Evolutionary conservation across 2,329 filamentous ascomycete species (phyloP).

Genomic region (Volutella citrinella): DNA sequence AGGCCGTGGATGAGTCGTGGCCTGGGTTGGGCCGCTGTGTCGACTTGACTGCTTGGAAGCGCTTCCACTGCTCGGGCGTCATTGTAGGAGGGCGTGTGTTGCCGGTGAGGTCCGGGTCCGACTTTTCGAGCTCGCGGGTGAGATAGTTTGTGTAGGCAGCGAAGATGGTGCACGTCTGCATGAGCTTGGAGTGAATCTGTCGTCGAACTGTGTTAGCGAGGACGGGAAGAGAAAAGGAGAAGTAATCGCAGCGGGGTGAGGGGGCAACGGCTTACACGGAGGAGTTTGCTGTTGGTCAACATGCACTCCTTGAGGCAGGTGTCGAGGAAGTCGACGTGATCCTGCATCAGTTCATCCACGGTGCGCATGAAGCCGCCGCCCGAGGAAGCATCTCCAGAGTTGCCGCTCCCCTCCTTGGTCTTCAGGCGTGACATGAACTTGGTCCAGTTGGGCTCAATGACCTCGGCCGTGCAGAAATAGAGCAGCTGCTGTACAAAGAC

Average conservation of each 20-base stretch:
- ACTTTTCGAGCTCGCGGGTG: slow-evolving; percentile 77
- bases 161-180: slow-evolving; percentile 94
- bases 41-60: slow-evolving; percentile 49
- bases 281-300: slow-evolving; percentile 92
- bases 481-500: slow-evolving; percentile 95
- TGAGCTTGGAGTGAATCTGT: slow-evolving; percentile 94
- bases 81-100: slow-evolving; percentile 57
- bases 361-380: slow-evolving; percentile 55
- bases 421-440: slow-evolving; percentile 85
- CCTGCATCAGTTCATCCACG: slow-evolving; percentile 97
- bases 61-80: slow-evolving; percentile 58
- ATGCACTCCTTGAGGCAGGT: slow-evolving; percentile 99
- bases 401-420: slow-evolving; percentile 46
- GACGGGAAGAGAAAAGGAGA: background rate
- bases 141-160: slow-evolving; percentile 86
- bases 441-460: slow-evolving; percentile 97
- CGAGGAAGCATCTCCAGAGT: slow-evolving; percentile 16
- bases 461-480: slow-evolving; percentile 95
- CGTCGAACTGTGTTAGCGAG: slow-evolving; percentile 10
- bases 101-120: slow-evolving; percentile 73
- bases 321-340: slow-evolving; percentile 96
- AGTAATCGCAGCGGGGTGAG: no score
- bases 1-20: slow-evolving; percentile 34
- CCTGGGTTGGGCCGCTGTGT: slow-evolving; percentile 35
- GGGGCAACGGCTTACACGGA: slow-evolving; percentile 62